These are phyloP conservation scores for Beauveria caledonica DNA, from an alignment of 2,329 filamentous ascomycete genomes.

Conservation along the genomic window DNA sequence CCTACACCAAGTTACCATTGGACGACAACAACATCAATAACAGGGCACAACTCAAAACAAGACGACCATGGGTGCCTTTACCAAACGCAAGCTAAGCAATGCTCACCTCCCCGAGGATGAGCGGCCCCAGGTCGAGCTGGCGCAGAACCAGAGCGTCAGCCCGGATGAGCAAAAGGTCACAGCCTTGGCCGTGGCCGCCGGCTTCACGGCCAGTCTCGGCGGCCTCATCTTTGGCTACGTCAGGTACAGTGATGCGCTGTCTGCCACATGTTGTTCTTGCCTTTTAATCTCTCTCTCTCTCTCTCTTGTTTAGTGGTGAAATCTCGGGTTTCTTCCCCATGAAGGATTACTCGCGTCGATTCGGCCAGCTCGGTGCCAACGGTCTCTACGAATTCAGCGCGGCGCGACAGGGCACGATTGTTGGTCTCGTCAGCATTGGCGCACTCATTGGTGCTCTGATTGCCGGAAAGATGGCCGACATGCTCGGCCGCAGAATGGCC, in stretches of 20 bases:
- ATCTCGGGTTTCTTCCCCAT: constrained; percentile 55
- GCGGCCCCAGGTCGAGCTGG: constrained; percentile 5
- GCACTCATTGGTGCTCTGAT: constrained; percentile 49
- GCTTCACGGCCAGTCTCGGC: constrained; percentile 44
- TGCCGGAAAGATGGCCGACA: constrained; percentile 53
- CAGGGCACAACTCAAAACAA: background rate
- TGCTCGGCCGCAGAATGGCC: constrained; percentile 51
- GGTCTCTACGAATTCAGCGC: constrained; percentile 44
- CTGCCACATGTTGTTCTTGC: background rate
- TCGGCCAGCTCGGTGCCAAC: constrained; percentile 34
- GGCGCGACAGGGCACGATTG: constrained; percentile 53
- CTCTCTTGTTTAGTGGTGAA: constrained; percentile 38
- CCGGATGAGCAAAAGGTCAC: constrained; percentile 25
- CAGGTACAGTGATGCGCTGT: constrained; percentile 30
- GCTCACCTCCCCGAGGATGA: constrained; percentile 6
- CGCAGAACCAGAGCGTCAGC: constrained; percentile 17
- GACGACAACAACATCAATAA: background rate
- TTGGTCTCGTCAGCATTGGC: constrained; percentile 53
- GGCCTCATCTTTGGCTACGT: constrained; percentile 52
- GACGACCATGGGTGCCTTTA: constrained; percentile 5
- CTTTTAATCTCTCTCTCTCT: background rate
- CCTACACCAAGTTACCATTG: background rate
- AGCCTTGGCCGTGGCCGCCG: constrained; percentile 38
- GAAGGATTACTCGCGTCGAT: constrained; percentile 46
- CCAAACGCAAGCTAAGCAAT: constrained; percentile 5